Conservation (phyloP, 202 grass and related monocot species). For the Carex sylvatica region DNA sequence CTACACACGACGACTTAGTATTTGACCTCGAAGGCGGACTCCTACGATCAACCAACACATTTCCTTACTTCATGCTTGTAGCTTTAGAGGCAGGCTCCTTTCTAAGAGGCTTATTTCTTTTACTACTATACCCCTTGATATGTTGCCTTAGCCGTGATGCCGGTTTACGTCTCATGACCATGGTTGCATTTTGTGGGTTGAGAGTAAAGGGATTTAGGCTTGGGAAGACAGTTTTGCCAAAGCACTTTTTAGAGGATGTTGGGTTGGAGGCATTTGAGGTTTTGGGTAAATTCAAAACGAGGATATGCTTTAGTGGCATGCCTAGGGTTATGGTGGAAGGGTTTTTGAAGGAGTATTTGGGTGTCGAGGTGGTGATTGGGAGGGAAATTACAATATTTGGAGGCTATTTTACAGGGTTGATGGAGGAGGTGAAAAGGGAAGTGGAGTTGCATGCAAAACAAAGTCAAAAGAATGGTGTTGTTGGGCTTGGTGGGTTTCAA, state of each 20-base stretch:
- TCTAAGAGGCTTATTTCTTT: slow-evolving; percentile 51
- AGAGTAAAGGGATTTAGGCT: slow-evolving; percentile 44
- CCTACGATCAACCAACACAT: slow-evolving; percentile 48
- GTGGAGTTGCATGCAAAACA: background rate
- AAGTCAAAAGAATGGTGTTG: background rate
- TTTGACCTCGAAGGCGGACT: slow-evolving; percentile 59
- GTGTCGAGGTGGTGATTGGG: slow-evolving; percentile 54
- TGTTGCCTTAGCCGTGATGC: slow-evolving; percentile 34
- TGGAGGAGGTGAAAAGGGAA: slow-evolving; percentile 35
- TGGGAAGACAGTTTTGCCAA: slow-evolving; percentile 55
- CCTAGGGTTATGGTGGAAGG: slow-evolving; percentile 70
- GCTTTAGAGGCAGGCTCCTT: slow-evolving; percentile 70
- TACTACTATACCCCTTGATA: slow-evolving; percentile 59
- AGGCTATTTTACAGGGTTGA: slow-evolving; percentile 56
- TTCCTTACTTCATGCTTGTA: slow-evolving; percentile 94
- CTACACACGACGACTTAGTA: background rate
- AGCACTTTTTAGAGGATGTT: slow-evolving; percentile 63
- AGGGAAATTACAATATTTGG: slow-evolving; percentile 50
- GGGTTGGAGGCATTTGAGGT: slow-evolving; percentile 59
- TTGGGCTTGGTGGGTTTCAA: slow-evolving; percentile 21
- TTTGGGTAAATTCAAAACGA: slow-evolving; percentile 16
- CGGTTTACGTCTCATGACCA: slow-evolving; percentile 43
- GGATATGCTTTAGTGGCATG: slow-evolving; percentile 65
- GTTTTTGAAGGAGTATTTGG: slow-evolving; percentile 62
- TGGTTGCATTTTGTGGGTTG: slow-evolving; percentile 52